A percentile compares a stretch with the other conserved stretches of the same genome.
Evolutionary conservation across 2,329 filamentous ascomycete genomes (phyloP).

Genomic region (Cladosporium colombiae): DNA sequence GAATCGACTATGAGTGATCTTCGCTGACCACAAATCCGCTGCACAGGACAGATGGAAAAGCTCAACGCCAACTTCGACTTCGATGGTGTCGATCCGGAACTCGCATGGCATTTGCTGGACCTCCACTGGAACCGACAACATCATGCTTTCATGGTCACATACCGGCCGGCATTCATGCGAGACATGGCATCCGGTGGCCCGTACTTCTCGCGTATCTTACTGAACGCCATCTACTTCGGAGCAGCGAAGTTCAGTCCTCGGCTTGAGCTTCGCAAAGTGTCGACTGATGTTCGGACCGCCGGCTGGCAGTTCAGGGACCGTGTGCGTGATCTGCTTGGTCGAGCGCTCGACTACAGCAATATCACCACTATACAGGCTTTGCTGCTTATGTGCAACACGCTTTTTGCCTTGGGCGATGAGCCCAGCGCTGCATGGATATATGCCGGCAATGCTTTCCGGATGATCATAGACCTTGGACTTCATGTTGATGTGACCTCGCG

Average conservation of each 20-base stretch:
- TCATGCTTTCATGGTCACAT: slow-evolving; percentile 27
- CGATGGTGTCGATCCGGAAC: slow-evolving; percentile 55
- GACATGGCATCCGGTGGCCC: slow-evolving; percentile 22
- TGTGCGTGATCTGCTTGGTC: slow-evolving; percentile 8
- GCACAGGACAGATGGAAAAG: slow-evolving; percentile 15
- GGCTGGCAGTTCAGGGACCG: slow-evolving; percentile 12
- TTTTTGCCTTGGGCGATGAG: slow-evolving; percentile 12
- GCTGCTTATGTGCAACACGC: slow-evolving; percentile 9
- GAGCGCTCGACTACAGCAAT: slow-evolving; percentile 13
- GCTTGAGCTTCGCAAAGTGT: slow-evolving; percentile 10
- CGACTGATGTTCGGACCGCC: slow-evolving; percentile 11
- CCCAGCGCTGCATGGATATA: slow-evolving; percentile 16
- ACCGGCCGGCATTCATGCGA: slow-evolving; percentile 30
- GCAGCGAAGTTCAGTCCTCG: slow-evolving; percentile 15
- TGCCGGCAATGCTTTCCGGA: slow-evolving; percentile 13
- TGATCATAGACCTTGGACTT: slow-evolving; percentile 35
- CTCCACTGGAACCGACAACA: slow-evolving; percentile 36
- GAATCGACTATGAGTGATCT: not conserved
- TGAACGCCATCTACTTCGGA: slow-evolving; percentile 17
- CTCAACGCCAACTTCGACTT: slow-evolving; percentile 47
- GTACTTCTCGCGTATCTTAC: slow-evolving; percentile 10
- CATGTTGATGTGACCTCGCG: slow-evolving; percentile 36
- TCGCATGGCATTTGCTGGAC: slow-evolving; percentile 54
- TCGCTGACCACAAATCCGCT: not conserved
- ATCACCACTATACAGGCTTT: slow-evolving; percentile 17